Conservation (phyloP, 192 early-diverging fungal genomes). For the Linnemannia exigua region DNA sequence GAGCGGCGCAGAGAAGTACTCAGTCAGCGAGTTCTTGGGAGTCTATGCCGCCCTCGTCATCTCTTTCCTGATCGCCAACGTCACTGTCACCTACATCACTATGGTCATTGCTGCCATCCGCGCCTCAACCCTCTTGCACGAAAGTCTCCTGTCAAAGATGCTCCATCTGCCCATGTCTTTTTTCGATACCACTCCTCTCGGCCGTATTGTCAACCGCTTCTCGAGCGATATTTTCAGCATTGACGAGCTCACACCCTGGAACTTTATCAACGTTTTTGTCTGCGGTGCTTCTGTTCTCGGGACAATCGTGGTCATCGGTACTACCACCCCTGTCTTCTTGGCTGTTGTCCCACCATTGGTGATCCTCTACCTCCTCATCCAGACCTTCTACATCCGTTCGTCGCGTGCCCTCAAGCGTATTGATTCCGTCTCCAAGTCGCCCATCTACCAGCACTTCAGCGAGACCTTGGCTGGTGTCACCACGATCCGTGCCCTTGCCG, state of each 20-base stretch:
- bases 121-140: constrained; percentile 72
- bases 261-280: constrained; percentile 60
- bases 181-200: constrained; percentile 79
- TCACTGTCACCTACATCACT: constrained; percentile 22
- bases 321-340: constrained; percentile 62
- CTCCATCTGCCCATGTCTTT: constrained; percentile 72
- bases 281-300: constrained; percentile 47
- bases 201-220: constrained; percentile 92
- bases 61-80: constrained; percentile 10
- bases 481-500: constrained; percentile 85
- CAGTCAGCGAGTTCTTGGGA: constrained; percentile 27
- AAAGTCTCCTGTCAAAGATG: constrained; percentile 72
- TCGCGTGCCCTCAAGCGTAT: constrained; percentile 88
- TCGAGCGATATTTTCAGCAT: constrained; percentile 88
- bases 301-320: constrained; percentile 58
- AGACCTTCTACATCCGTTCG: constrained; percentile 76
- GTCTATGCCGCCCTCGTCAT: constrained; percentile 38
- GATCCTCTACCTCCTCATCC: constrained; percentile 62
- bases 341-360: constrained; percentile 65
- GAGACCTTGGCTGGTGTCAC: constrained; percentile 78
- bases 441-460: constrained; percentile 83
- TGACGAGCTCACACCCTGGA: constrained; percentile 75
- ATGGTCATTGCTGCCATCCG: constrained; percentile 61
- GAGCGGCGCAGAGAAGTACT: background rate
- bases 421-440: constrained; percentile 84